Evolutionary conservation across 164 flowering plant genomes (phyloP), one percentile per base, ranked within the genome.

Genomic region (Berberis thunbergii): DNA sequence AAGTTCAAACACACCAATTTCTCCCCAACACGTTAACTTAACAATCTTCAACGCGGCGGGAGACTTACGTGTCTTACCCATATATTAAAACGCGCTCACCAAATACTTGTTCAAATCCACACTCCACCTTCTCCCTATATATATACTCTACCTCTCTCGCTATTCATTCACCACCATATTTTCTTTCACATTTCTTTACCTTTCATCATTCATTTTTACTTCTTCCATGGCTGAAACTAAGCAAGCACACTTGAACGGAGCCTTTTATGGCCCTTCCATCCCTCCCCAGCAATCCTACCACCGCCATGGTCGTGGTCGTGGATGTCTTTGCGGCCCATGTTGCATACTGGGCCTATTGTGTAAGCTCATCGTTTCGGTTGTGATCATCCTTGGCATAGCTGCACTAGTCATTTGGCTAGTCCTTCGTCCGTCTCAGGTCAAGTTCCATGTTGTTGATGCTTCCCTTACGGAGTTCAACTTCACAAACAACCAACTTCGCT

Each of bases 201-300:
- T 26, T 26, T 26, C 26, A 26, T 26, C 26, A 26, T 26, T 26
- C 26, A 26, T 26, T 26, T 26, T 26, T 26, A 26, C 26, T 26
- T 26, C 26, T 26, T 26, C 26, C 57, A 63, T 74, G 77, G 61
- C 53, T 46, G 69, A 67, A n/a, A n/a, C 61, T 1, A 64, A 71
- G 42, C 73, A 64, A 62, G 43, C 64, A 41, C 68, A 61, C 4
- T 61, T 76, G 44, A 78, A 81, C 61, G 80, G 80, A 3, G 77
- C 79, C 45, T 77, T 69, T 63, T 76, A 78, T 66, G 82, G 80
- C 43, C 82, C 82, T 1, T 45, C 82, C 2, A 66, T 78, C 61
- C 84, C 82, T 41, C 79, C 84, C 4, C 77, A 68, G 42, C 49
- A 62, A 38, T 41, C 73, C 63, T 70, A 65, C 69, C 63, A 72